Conservation (phyloP, 805 yeast genomes). For the Isabelozyma heimii region DNA sequence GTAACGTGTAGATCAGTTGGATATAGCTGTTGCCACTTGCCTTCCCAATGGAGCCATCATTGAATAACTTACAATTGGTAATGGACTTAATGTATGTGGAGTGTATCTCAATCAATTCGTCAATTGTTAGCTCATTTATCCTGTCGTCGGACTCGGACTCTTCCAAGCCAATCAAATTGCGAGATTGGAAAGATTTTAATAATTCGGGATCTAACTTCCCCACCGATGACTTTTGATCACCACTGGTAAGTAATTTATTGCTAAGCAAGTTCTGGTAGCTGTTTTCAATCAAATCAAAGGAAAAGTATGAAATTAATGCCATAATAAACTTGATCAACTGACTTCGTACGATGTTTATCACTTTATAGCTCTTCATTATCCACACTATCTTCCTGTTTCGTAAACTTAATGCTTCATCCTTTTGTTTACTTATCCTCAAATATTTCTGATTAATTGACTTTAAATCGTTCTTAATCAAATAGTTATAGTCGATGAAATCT, state of each 20-base stretch:
- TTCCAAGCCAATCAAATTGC: slow-evolving; percentile 3
- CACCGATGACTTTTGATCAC: not conserved
- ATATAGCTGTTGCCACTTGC: slow-evolving; percentile 25
- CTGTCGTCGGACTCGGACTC: slow-evolving; percentile 7
- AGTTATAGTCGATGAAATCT: slow-evolving; percentile 23
- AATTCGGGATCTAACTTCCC: not conserved
- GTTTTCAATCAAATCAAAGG: slow-evolving; percentile 46
- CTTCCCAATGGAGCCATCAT: slow-evolving; percentile 28
- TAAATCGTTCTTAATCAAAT: slow-evolving; percentile 24
- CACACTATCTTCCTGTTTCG: slow-evolving; percentile 27
- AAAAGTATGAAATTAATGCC: slow-evolving; percentile 37
- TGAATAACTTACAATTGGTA: slow-evolving; percentile 29
- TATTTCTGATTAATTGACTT: slow-evolving; percentile 10
- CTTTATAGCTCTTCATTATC: slow-evolving; percentile 29
- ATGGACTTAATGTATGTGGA: slow-evolving; percentile 24
- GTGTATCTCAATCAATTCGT: slow-evolving; percentile 45
- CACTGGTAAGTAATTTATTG: slow-evolving; percentile 18
- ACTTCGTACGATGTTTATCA: slow-evolving; percentile 35
- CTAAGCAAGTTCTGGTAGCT: slow-evolving; percentile 26
- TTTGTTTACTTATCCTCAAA: slow-evolving; percentile 6
- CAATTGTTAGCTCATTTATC: slow-evolving; percentile 41
- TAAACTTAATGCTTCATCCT: slow-evolving; percentile 43
- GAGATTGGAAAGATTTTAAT: not conserved
- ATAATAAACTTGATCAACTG: slow-evolving; percentile 42
- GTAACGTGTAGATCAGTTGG: slow-evolving; percentile 27